Evolutionary conservation across 2,329 filamentous ascomycete species (phyloP).

Genomic region (Cercospora sp.): DNA sequence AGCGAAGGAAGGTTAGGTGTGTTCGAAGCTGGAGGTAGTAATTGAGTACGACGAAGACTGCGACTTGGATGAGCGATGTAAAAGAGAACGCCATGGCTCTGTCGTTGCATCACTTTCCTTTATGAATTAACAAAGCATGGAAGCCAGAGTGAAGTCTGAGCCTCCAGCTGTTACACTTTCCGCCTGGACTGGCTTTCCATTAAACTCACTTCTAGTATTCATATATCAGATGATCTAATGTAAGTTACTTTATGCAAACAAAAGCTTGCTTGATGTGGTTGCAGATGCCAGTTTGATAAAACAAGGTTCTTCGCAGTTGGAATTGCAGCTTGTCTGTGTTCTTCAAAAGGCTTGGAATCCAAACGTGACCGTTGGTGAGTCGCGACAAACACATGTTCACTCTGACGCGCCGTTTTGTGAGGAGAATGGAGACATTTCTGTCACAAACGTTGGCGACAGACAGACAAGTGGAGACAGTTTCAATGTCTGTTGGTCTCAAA

Average conservation of each 20-base stretch:
- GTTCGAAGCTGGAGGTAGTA: neutral
- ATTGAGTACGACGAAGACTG: neutral
- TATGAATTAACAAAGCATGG: neutral
- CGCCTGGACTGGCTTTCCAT: neutral
- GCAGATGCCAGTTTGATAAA: neutral
- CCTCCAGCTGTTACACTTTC: neutral
- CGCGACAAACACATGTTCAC: no score
- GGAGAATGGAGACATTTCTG: neutral
- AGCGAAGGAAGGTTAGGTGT: conserved; percentile 9
- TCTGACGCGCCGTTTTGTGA: neutral
- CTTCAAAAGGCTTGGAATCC: neutral
- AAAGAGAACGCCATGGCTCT: no score
- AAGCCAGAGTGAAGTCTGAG: neutral
- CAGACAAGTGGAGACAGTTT: neutral
- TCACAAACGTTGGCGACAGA: neutral
- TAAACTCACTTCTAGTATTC: neutral
- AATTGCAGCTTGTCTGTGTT: neutral
- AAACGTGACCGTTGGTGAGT: neutral
- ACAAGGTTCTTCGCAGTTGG: neutral
- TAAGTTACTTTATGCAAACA: neutral
- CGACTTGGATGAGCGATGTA: no score
- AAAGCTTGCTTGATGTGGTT: neutral
- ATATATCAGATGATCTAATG: neutral
- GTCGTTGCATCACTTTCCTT: neutral
- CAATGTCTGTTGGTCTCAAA: neutral